These are phyloP conservation scores for Spathaspora passalidarum DNA, from an alignment of 805 yeast species.

Conservation along the genomic window DNA sequence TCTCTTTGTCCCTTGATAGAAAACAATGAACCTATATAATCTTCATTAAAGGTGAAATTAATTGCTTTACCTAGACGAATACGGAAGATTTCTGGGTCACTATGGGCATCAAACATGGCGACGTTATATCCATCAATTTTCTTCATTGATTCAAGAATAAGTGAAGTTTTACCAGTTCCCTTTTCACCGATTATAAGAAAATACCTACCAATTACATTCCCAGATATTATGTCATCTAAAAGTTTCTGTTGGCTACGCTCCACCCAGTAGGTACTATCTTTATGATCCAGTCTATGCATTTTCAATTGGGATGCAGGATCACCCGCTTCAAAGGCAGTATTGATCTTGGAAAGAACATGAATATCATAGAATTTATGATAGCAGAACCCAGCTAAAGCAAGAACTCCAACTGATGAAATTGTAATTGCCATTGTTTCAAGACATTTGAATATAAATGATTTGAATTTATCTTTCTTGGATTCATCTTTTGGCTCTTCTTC, in stretches of 20 bases:
- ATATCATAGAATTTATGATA: slow-evolving; percentile 61
- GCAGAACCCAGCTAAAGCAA: slow-evolving; percentile 68
- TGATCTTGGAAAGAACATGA: slow-evolving; percentile 64
- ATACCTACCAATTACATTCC: slow-evolving; percentile 65
- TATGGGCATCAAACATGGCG: slow-evolving; percentile 75
- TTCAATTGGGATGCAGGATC: slow-evolving; percentile 63
- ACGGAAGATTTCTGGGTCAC: slow-evolving; percentile 80
- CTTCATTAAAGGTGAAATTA: slow-evolving; percentile 72
- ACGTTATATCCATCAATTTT: slow-evolving; percentile 62
- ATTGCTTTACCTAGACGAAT: slow-evolving; percentile 73
- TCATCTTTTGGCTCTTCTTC: slow-evolving; percentile 10
- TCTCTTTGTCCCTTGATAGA: slow-evolving; percentile 83
- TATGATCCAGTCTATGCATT: slow-evolving; percentile 36
- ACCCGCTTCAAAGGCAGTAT: slow-evolving; percentile 61
- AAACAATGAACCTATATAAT: slow-evolving; percentile 77
- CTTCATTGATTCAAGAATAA: slow-evolving; percentile 68
- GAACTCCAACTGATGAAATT: slow-evolving; percentile 60
- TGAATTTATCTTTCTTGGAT: slow-evolving; percentile 15
- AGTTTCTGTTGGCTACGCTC: slow-evolving; percentile 64
- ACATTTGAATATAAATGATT: slow-evolving; percentile 39
- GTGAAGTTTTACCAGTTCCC: slow-evolving; percentile 82
- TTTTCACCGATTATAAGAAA: slow-evolving; percentile 76
- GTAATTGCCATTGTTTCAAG: slow-evolving; percentile 72
- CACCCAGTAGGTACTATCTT: slow-evolving; percentile 48
- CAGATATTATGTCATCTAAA: slow-evolving; percentile 63